These are phyloP conservation scores for Salvia hispanica DNA, from an alignment of 257 asterid species.

Conservation along the genomic window DNA sequence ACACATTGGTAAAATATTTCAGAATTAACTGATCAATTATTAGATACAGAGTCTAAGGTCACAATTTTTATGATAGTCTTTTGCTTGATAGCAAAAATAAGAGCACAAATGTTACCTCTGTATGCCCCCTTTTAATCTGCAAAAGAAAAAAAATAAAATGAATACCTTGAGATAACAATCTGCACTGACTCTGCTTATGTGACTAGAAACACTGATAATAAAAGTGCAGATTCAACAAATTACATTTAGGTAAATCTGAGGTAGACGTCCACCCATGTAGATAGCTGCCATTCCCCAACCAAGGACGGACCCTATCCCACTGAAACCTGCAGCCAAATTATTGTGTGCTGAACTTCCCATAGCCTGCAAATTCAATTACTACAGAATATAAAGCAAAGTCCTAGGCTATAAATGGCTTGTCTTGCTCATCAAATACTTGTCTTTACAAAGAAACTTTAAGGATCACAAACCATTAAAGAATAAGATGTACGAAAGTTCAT, in stretches of 20 bases:
- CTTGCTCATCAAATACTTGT: neutral
- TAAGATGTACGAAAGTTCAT: neutral
- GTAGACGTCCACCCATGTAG: conserved; percentile 74
- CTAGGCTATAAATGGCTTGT: neutral
- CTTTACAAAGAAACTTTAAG: neutral
- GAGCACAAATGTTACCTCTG: conserved; percentile 46
- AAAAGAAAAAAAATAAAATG: conserved; percentile 15
- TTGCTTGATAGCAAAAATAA: neutral
- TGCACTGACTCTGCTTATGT: neutral
- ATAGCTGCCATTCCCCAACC: conserved; percentile 87
- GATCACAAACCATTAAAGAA: neutral
- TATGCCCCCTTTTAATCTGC: conserved; percentile 68
- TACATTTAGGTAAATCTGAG: conserved; percentile 72
- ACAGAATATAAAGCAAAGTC: neutral
- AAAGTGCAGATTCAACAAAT: conserved; percentile 14
- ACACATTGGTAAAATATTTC: conserved; percentile 1
- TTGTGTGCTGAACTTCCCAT: conserved; percentile 21
- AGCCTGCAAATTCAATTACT: conserved; percentile 39
- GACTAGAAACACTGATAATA: neutral
- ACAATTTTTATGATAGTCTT: neutral
- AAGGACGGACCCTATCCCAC: conserved; percentile 52
- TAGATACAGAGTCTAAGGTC: conserved; percentile 5
- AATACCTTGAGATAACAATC: conserved; percentile 13
- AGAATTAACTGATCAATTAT: neutral
- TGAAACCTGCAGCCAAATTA: conserved; percentile 30